A percentile compares a stretch with the other conserved stretches of the same genome.
phyloP scores from a whole-genome alignment of 83 land plant genomes.

The Diphasiastrum complanatum region DNA sequence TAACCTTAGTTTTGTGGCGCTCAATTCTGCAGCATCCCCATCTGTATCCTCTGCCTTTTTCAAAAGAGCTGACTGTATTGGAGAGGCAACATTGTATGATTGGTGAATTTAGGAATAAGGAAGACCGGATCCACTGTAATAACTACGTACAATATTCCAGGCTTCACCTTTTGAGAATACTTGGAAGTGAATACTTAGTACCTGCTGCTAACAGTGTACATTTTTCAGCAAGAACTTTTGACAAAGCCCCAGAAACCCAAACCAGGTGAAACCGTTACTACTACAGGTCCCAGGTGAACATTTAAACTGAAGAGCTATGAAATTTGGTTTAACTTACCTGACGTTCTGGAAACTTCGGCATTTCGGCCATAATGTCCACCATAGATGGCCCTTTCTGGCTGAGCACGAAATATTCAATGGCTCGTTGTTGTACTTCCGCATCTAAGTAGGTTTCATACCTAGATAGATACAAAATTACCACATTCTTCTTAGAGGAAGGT shows the following conservation, averaged over 20 bases:
- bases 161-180: no score
- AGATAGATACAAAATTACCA: background rate
- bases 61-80: slow-evolving; percentile 71
- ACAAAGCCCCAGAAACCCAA: no score
- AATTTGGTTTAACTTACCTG: no score
- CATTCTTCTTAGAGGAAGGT: background rate
- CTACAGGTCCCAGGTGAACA: no score
- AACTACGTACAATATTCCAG: no score
- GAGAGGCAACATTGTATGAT: background rate
- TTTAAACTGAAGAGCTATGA: no score
- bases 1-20: slow-evolving; percentile 84
- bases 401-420: slow-evolving; percentile 79
- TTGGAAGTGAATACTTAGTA: no score
- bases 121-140: no score
- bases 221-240: no score
- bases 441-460: slow-evolving; percentile 95
- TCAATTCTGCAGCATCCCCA: slow-evolving; percentile 84
- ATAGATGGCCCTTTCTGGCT: slow-evolving; percentile 77
- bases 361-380: slow-evolving; percentile 93
- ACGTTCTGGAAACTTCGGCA: slow-evolving; percentile 99
- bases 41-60: slow-evolving; percentile 94
- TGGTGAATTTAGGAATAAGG: no score
- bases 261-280: no score
- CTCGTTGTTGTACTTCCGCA: slow-evolving; percentile 95
- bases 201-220: no score